Conservation (phyloP, 768 basidiomycete species). For the Suillus alpinus region DNA sequence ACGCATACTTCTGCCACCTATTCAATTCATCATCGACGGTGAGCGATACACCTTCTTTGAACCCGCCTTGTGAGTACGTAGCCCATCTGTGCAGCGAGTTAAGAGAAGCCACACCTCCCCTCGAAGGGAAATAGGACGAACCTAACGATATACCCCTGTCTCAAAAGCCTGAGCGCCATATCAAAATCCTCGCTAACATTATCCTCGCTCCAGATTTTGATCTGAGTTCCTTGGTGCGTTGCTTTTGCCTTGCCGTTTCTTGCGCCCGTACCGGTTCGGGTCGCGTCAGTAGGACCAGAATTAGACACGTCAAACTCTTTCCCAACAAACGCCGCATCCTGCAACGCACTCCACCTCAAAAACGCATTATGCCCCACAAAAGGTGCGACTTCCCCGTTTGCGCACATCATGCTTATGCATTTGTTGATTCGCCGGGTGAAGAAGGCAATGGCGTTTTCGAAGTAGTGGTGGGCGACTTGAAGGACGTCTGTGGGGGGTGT, state of each 20-base stretch:
- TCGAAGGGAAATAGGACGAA: constrained; percentile 6
- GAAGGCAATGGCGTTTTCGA: constrained; percentile 86
- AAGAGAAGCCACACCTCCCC: too few relatives aligned
- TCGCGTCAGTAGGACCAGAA: too few relatives aligned
- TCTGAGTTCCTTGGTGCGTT: constrained; percentile 51
- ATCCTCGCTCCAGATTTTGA: constrained; percentile 70
- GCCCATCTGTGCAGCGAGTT: constrained; percentile 58
- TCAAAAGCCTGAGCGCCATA: constrained; percentile 60
- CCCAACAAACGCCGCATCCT: constrained; percentile 80
- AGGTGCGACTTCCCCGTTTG: constrained; percentile 75
- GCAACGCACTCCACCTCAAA: constrained; percentile 84
- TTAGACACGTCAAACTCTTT: constrained; percentile 34
- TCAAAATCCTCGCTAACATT: constrained; percentile 72
- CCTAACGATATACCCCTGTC: constrained; percentile 70
- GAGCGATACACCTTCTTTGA: constrained; percentile 89
- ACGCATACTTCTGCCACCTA: constrained; percentile 88
- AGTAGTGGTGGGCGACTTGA: constrained; percentile 87
- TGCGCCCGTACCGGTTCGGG: too few relatives aligned
- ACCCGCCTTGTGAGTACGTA: constrained; percentile 79
- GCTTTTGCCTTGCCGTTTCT: constrained; percentile 57
- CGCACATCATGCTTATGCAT: constrained; percentile 74
- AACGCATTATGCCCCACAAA: constrained; percentile 91
- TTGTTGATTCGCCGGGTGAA: constrained; percentile 88
- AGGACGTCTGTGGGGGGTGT: constrained; percentile 57
- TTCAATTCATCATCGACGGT: constrained; percentile 91